Base-by-base conservation (phyloP, 1,284 basidiomycete genomes). In the Trichosporon inkin region DNA sequence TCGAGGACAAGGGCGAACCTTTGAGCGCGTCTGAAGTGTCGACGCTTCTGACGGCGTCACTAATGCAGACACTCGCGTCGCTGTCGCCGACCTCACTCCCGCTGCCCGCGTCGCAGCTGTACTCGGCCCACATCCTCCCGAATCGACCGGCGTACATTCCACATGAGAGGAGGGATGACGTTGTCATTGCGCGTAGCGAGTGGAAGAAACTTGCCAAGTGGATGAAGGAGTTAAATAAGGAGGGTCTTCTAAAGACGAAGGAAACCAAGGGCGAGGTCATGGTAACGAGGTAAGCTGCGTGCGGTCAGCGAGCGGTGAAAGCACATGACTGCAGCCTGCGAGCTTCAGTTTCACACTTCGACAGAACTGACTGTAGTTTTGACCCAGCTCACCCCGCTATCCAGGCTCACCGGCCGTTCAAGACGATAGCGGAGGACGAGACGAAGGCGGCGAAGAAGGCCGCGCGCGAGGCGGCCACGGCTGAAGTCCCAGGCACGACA, bases 131-230 rank as follows among this genome's bases (percentile, higher is more conserved):
- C 69, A 82, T 94, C 55, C 82, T 94, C 1, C 90, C 90, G 2
- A 85, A 81, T 49, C 83, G 90, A 82, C 89, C 78, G 10, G 85
- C 85, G 3, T 84, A 83, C 58, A 81, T 84, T 71, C 80, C 80
- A 14, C 68, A 77, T 81, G 67, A 85, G 86, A 75, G 92, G 87
- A 70, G 83, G 84, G 57, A 92, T 84, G 71, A 77, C 34, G 76
- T 74, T 5, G 73, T 76, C 10, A 77, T 78, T 36, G 70, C 53
- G 13, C 73, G 73, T 28, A 70, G 67, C 2, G 82, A 83, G 8
- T 83, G 87, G 80, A 94, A 92, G 76, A 90, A 89, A 40, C 82
- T 93, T 17, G 83, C 86, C 2, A 81, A 85, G 1, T 91, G 93
- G 78, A 82, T 94, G 70, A 92, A 90, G 71, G 71, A 82, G 19